These are phyloP conservation scores for Articulospora tetracladia DNA, from an alignment of 495 filamentous ascomycete genomes.

Conservation along the genomic window DNA sequence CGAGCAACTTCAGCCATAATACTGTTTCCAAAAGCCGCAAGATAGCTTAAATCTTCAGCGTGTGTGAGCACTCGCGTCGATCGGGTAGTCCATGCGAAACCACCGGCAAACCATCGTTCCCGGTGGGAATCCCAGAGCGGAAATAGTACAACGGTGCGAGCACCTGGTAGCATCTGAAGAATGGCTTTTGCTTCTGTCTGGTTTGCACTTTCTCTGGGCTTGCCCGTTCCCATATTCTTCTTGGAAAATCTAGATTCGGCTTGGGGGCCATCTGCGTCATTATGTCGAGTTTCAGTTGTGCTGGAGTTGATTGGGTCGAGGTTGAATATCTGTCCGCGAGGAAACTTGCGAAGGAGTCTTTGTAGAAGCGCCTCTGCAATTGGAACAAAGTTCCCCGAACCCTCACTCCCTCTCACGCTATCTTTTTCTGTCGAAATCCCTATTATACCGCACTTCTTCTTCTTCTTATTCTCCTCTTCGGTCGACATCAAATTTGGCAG, in stretches of 20 bases:
- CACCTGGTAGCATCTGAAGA: conserved; percentile 2
- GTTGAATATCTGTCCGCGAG: conserved; percentile 32
- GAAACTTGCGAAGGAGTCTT: conserved; percentile 28
- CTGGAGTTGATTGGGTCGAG: conserved; percentile 33
- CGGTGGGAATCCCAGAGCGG: conserved; percentile 12
- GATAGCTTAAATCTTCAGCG: conserved; percentile 47
- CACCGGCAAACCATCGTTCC: conserved; percentile 5
- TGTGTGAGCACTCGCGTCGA: conserved; percentile 32
- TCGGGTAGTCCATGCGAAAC: conserved; percentile 54
- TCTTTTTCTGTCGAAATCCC: conserved; percentile 7
- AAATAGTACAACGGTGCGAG: conserved; percentile 7
- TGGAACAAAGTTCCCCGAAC: not conserved
- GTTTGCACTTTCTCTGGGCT: conserved; percentile 2
- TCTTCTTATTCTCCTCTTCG: too few species aligned
- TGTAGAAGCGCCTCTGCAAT: conserved; percentile 12
- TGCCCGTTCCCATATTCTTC: too few species aligned
- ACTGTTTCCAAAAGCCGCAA: conserved; percentile 48
- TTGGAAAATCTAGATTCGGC: not conserved
- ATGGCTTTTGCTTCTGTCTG: too few species aligned
- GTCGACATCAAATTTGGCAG: too few species aligned
- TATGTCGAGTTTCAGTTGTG: conserved; percentile 29
- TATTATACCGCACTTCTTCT: conserved; percentile 5
- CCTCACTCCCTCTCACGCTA: too few species aligned
- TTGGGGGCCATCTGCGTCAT: not conserved
- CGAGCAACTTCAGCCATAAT: conserved; percentile 51